A percentile compares a stretch with the other conserved stretches of the same genome.
These are phyloP conservation scores for Ceratobasidium sp. DNA, from an alignment of 1,284 basidiomycete species.

Conservation along the genomic window DNA sequence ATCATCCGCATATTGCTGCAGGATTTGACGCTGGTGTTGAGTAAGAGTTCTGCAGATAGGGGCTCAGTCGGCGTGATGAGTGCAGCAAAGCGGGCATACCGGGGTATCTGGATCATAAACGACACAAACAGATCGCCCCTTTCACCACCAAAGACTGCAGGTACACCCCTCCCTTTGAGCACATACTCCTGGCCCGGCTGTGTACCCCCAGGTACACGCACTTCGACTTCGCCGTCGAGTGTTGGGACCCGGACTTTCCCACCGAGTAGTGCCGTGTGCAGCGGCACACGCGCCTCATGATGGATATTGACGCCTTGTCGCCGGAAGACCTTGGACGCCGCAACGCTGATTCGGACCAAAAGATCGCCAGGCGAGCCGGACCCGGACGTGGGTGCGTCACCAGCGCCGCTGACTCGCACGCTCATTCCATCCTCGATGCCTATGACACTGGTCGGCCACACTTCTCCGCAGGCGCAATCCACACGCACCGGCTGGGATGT, in stretches of 20 bases:
- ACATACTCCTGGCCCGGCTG: slow-evolving; percentile 99
- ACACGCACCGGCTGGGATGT: slow-evolving; percentile 84
- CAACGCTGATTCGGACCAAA: slow-evolving; percentile 88
- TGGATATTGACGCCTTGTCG: slow-evolving; percentile 95
- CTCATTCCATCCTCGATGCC: slow-evolving; percentile 98
- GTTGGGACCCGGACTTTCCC: slow-evolving; percentile 95
- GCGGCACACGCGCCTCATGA: slow-evolving; percentile 91
- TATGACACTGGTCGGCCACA: slow-evolving; percentile 53
- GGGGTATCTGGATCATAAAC: slow-evolving; percentile 90
- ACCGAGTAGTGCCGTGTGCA: slow-evolving; percentile 92
- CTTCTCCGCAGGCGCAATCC: neutral
- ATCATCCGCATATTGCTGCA: slow-evolving; percentile 94
- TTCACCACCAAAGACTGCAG: slow-evolving; percentile 73
- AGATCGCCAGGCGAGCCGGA: slow-evolving; percentile 87
- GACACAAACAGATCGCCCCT: slow-evolving; percentile 93
- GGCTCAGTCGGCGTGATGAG: slow-evolving; percentile 10
- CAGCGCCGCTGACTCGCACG: slow-evolving; percentile 85
- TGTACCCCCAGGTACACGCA: slow-evolving; percentile 92
- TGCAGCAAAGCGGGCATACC: slow-evolving; percentile 67
- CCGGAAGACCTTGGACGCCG: slow-evolving; percentile 86
- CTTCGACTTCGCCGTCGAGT: slow-evolving; percentile 95
- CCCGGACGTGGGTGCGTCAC: slow-evolving; percentile 87
- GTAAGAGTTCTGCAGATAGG: slow-evolving; percentile 75
- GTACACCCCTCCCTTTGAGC: slow-evolving; percentile 88
- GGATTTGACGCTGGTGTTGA: slow-evolving; percentile 84